These are phyloP conservation scores for Pisolithus thermaeus DNA, from an alignment of 1,284 basidiomycete species.

Conservation along the genomic window DNA sequence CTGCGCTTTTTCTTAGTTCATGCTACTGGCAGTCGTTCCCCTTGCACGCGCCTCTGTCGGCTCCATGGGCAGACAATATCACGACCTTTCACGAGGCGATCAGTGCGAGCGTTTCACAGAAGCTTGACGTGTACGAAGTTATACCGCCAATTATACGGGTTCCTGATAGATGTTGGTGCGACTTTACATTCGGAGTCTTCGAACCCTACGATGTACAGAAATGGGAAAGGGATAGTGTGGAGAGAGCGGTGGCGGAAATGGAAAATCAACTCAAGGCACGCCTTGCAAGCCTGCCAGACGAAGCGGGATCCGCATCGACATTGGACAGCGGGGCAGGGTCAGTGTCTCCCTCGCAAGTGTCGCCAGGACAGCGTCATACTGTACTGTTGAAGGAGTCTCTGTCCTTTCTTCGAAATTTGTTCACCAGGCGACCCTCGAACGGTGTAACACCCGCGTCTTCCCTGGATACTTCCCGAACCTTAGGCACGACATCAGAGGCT, in stretches of 20 bases:
- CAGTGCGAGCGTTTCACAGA: conserved; percentile 33
- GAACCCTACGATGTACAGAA: conserved; percentile 65
- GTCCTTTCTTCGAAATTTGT: conserved; percentile 18
- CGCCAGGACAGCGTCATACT: not conserved
- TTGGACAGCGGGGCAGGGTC: not conserved
- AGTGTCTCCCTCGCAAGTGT: conserved; percentile 1
- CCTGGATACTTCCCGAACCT: not conserved
- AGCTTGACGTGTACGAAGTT: conserved; percentile 26
- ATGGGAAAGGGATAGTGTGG: conserved; percentile 64
- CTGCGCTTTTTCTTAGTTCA: conserved; percentile 73
- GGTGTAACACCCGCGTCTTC: not conserved
- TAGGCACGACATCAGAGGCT: conserved; percentile 3
- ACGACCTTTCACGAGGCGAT: conserved; percentile 65
- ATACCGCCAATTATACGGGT: conserved; percentile 45
- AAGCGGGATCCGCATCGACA: conserved; percentile 7
- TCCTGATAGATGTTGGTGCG: conserved; percentile 77
- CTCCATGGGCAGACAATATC: conserved; percentile 60
- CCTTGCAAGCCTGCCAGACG: conserved; percentile 6
- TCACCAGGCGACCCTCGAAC: conserved; percentile 11
- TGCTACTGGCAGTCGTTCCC: conserved; percentile 82
- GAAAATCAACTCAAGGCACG: conserved; percentile 35
- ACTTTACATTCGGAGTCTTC: conserved; percentile 58
- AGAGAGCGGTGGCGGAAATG: conserved; percentile 41
- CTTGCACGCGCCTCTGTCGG: conserved; percentile 50
- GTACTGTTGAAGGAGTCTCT: conserved; percentile 15